Percentiles rank a stretch among this genome's conserved stretches.
These are phyloP conservation scores for Dissophora globulifera DNA, from an alignment of 192 early-diverging fungal genomes.

Conservation along the genomic window DNA sequence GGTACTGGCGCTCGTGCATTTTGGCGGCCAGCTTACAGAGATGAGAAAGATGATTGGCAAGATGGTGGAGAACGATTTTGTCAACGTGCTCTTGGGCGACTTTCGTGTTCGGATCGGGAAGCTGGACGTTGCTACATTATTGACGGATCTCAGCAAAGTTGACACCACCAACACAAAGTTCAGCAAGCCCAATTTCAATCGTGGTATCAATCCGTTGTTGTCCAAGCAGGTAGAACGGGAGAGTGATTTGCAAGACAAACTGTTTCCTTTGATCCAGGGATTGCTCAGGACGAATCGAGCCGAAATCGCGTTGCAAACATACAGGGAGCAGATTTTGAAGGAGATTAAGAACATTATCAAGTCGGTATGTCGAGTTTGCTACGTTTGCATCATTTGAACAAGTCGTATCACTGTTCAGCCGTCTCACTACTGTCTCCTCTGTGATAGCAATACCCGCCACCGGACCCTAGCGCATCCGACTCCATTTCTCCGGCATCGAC, in stretches of 20 bases:
- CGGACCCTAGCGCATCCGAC: constrained; percentile 10
- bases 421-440: too few relatives aligned
- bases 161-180: constrained; percentile 50
- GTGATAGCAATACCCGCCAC: constrained; percentile 55
- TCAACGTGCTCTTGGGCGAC: constrained; percentile 70
- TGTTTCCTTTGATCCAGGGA: constrained; percentile 82
- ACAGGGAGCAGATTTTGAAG: constrained; percentile 78
- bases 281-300: constrained; percentile 80
- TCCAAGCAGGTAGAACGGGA: constrained; percentile 42
- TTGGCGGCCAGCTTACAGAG: constrained; percentile 69
- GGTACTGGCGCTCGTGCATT: constrained; percentile 67
- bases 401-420: too few relatives aligned
- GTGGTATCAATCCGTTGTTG: constrained; percentile 45
- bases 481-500: constrained; percentile 12
- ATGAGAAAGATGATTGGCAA: constrained; percentile 72
- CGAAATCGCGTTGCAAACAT: constrained; percentile 72
- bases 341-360: constrained; percentile 84
- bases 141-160: constrained; percentile 39
- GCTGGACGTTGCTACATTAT: constrained; percentile 56
- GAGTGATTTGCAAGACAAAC: constrained; percentile 59
- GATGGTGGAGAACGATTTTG: constrained; percentile 82
- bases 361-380: constrained; percentile 64
- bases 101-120: constrained; percentile 63
- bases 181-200: constrained; percentile 38
- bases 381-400: too few relatives aligned